Base-by-base conservation (phyloP, 208 protist genomes). In the Trichomonas tenax region DNA sequence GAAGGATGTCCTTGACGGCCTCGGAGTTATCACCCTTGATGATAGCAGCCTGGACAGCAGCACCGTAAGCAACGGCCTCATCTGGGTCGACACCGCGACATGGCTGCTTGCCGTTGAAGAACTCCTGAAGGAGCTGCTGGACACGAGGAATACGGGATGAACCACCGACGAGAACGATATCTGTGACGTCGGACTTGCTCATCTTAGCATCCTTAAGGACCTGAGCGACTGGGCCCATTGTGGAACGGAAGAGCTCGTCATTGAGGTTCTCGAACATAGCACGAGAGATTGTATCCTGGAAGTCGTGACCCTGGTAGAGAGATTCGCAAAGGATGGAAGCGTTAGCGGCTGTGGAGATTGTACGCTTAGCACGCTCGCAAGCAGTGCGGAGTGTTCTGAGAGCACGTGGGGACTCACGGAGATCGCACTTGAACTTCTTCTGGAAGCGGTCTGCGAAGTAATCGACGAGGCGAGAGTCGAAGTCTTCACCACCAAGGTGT, bases 381-480 rank as follows among this genome's bases (percentile, higher is more conserved):
- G 97, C 97, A 31, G 98, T 98, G 41, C 98, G 96, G 23, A 98
- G 96, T 89, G 98, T 97, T 93, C 98, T 96, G 17, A 98, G 46
- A 45, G 98, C 96, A 95, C 98, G 97, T 63, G 96, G 45, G 96
- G 97, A 98, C 95, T 96, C 97, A 63, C 96, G 97, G 63, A 98
- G 38, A 96, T 84, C n/a, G n/a, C n/a, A n/a, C n/a, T n/a, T n/a
- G n/a, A n/a, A n/a, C n/a, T n/a, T n/a, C n/a, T n/a, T n/a, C 97
- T 98, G 98, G 98, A 99, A 99, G 97, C 99, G 98, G 81, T 98
- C 98, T n/a, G 98, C 97, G 96, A 99, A 99, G 98, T 99, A 99
- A 96, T 99, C 97, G 49, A 99, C 98, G 26, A 99, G 96, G 96
- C 98, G n/a, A n/a, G n/a, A n/a, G n/a, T n/a, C n/a, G n/a, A n/a